Conservation (phyloP, 495 filamentous ascomycete species). For the Cercophora sp. region DNA sequence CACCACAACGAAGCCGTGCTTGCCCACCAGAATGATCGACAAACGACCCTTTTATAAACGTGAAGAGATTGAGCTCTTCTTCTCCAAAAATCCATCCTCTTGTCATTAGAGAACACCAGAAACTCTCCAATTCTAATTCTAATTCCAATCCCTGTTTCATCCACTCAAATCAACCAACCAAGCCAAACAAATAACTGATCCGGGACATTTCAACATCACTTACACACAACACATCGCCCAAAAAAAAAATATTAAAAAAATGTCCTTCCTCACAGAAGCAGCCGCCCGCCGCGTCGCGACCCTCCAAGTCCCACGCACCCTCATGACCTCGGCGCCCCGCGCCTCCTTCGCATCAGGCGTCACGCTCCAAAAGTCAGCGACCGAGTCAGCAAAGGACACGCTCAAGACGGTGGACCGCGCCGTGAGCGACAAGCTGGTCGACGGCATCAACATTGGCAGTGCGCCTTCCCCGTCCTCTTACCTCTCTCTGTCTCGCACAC, state of each 20-base stretch:
- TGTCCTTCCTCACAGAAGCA: constrained; percentile 47
- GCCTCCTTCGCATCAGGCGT: constrained; percentile 42
- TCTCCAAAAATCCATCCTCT: neutral
- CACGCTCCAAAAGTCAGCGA: constrained; percentile 37
- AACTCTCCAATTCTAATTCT: neutral
- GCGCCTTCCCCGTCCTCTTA: constrained; percentile 18
- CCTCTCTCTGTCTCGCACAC: neutral
- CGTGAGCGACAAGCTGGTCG: constrained; percentile 52
- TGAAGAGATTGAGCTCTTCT: neutral
- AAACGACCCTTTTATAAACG: neutral
- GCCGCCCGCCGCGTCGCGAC: constrained; percentile 35
- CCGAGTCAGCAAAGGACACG: constrained; percentile 48
- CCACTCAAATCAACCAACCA: neutral
- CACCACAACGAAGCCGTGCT: constrained; percentile 19
- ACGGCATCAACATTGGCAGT: constrained; percentile 52
- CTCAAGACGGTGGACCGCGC: constrained; percentile 49
- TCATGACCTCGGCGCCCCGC: constrained; percentile 24
- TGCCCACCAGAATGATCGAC: neutral
- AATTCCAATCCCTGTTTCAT: neutral
- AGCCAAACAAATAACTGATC: constrained; percentile 8
- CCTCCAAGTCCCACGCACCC: constrained; percentile 18
- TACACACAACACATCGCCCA: constrained; percentile 22
- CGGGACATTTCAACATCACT: no score
- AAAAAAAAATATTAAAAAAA: constrained; percentile 15
- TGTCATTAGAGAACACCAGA: neutral